Evolutionary conservation across 2,329 filamentous ascomycete species (phyloP).

Genomic region (Alternaria sp.): DNA sequence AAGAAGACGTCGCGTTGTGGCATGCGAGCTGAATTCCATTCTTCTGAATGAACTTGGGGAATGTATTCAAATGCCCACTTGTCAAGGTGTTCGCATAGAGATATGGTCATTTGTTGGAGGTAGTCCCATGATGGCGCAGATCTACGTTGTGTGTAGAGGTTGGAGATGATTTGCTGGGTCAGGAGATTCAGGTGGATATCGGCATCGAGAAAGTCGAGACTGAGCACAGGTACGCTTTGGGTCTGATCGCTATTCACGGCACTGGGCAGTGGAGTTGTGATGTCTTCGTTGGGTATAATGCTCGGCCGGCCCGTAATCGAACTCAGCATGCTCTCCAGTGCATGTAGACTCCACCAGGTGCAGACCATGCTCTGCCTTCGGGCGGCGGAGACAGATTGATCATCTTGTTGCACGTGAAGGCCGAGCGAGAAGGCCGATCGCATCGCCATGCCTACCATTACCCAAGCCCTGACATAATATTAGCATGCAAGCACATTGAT

Average conservation of each 20-base stretch:
- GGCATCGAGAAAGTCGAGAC: slow-evolving; percentile 7
- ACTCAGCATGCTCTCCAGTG: slow-evolving; percentile 40
- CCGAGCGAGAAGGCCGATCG: slow-evolving; percentile 42
- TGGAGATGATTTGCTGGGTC: slow-evolving; percentile 15
- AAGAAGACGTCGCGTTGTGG: slow-evolving; percentile 18
- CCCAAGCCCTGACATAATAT: slow-evolving; percentile 36
- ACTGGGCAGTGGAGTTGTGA: slow-evolving; percentile 32
- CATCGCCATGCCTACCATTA: slow-evolving; percentile 38
- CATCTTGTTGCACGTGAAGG: slow-evolving; percentile 41
- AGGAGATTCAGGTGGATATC: slow-evolving; percentile 4
- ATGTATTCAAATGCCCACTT: slow-evolving; percentile 29
- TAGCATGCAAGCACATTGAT: slow-evolving; percentile 9
- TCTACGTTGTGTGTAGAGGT: slow-evolving; percentile 39
- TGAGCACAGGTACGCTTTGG: not conserved
- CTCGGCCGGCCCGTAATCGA: slow-evolving; percentile 46
- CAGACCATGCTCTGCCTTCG: slow-evolving; percentile 38
- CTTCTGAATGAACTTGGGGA: not conserved
- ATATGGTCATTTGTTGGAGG: slow-evolving; percentile 33
- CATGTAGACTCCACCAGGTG: slow-evolving; percentile 47
- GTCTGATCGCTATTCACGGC: not conserved
- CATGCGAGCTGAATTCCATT: not conserved
- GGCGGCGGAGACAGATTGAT: slow-evolving; percentile 13
- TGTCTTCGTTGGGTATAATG: slow-evolving; percentile 35
- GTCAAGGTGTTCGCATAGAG: slow-evolving; percentile 33
- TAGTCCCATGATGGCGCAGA: slow-evolving; percentile 37